Evolutionary conservation across 768 basidiomycete species (phyloP), one percentile per base, ranked within the genome.

Genomic region (Tephrocybe sp.): DNA sequence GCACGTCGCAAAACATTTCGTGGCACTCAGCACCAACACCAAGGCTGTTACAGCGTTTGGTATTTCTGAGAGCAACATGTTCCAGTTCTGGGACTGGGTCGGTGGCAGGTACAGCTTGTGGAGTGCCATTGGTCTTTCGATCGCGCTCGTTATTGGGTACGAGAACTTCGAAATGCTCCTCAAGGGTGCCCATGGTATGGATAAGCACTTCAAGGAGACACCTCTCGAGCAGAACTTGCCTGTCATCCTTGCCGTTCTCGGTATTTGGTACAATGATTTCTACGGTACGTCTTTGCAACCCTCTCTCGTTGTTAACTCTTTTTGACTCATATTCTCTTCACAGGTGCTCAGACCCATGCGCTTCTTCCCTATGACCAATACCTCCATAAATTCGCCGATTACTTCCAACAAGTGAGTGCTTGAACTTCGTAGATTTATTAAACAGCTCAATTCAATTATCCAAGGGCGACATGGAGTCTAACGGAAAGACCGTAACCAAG

Each of bases 41-140:
- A 81, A 85, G 65, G 92, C 90, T 10, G 97, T 98, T 49, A 89
- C 91, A 14, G 83, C 78, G 2, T 99, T 99, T 63, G 97, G 97
- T 36, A 99, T 99, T 63, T 77, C 87, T 40, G 68, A 84, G 53
- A 79, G 79, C 59, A 98, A 98, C 75, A 99, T 99, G 95, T 99
- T 99, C 83, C 85, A 89, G 66, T 98, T 99, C 83, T 99, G 96
- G 96, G 97, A 98, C 71, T 99, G 97, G 97, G 97, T 99, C 56
- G 97, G 97, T 55, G 97, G 97, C 22, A 84, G 96, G 56, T 99
- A 99, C 81, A 93, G 89, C 61, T 78, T 99, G 57, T 98, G 97
- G 96, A 94, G 92, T 55, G 96, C 97, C 26, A 98, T 99, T 60
- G 97, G 97, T 52, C 78, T 98, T 52, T 90, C 91, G 39, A 98